Evolutionary conservation across 768 basidiomycete species (phyloP), one percentile per base, ranked within the genome.

Genomic region (Suillus subalutaceus): DNA sequence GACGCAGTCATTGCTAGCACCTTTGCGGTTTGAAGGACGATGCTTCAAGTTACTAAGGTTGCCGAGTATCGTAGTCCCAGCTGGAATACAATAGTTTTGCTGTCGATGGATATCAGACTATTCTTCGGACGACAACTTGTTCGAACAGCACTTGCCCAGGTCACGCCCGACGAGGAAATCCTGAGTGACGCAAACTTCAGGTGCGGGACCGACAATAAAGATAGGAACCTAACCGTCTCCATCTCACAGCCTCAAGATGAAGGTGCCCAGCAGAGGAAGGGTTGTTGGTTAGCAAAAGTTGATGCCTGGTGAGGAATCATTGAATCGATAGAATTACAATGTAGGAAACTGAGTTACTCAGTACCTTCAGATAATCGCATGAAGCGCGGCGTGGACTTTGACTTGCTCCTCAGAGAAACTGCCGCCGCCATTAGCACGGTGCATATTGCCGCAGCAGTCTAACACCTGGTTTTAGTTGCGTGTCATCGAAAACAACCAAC

Each of bases 1-100:
- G 35, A 37, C 35, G 6, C 35, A 9, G 35, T 37, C 6, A 37
- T 37, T 37, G 35, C 7, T 37, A 37, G 80, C 72, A 48, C 46
- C 46, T 48, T 48, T 7, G 10, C 46, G 8, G 35, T 37, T 13
- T 61, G 16, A 4, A 38, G 4, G 26, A 23, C 7, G 7, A 37
- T 9, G 46, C 6, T 26, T 56, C 26, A 26, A n/a, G n/a, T n/a
- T n/a, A n/a, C n/a, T n/a, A 40, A 62, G 62, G 64, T 70, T 69
- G 7, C 67, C 69, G 30, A 71, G 38, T 35, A 35, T 8, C 35
- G 35, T 35, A 8, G 35, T 35, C 35, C 35, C 35, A 35, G 35
- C 35, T 35, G 35, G 35, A 35, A 35, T 35, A 35, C 35, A 35
- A 35, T 35, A 35, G 35, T 8, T 35, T 35, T 5, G 8, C 8